Conservation (phyloP, 2,329 filamentous ascomycete species). For the Taxawa tesnikishii region DNA sequence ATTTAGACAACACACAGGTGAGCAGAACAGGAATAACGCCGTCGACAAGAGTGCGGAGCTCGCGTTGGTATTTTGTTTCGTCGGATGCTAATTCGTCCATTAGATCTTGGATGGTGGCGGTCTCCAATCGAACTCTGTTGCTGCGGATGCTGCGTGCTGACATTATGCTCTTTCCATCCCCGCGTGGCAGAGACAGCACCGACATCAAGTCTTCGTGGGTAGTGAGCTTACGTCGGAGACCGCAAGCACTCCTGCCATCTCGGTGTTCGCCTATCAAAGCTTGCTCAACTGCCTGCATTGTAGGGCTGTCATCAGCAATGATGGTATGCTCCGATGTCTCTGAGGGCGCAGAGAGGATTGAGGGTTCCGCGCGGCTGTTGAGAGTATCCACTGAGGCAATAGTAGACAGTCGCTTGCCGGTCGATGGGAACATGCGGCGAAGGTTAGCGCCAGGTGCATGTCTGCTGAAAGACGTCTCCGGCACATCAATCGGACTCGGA, state of each 20-base stretch:
- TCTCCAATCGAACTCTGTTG: conserved; percentile 52
- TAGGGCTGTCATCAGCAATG: conserved; percentile 9
- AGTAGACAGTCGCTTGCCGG: conserved; percentile 44
- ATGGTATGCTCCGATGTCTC: conserved; percentile 14
- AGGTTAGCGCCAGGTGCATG: conserved; percentile 7
- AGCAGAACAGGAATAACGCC: conserved; percentile 90
- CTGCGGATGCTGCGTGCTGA: conserved; percentile 70
- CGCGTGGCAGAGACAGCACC: conserved; percentile 62
- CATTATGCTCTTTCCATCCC: conserved; percentile 55
- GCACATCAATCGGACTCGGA: conserved; percentile 17
- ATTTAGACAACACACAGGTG: conserved; percentile 65
- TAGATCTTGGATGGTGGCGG: conserved; percentile 61
- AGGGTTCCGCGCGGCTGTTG: conserved; percentile 16
- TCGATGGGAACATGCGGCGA: conserved; percentile 31
- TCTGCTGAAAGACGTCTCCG: conserved; percentile 18
- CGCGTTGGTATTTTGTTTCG: conserved; percentile 77
- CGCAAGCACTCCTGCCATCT: too few species aligned
- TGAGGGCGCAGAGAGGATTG: conserved; percentile 13
- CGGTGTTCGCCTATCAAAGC: too few species aligned
- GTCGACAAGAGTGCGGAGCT: conserved; percentile 85
- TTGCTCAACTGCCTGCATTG: too few species aligned
- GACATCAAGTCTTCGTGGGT: conserved; percentile 92
- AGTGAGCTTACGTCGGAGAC: conserved; percentile 64
- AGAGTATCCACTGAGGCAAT: conserved; percentile 46
- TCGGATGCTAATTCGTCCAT: conserved; percentile 71